phyloP scores from a whole-genome alignment of 73 alveolate species.

The Paramecium biaurelia region DNA sequence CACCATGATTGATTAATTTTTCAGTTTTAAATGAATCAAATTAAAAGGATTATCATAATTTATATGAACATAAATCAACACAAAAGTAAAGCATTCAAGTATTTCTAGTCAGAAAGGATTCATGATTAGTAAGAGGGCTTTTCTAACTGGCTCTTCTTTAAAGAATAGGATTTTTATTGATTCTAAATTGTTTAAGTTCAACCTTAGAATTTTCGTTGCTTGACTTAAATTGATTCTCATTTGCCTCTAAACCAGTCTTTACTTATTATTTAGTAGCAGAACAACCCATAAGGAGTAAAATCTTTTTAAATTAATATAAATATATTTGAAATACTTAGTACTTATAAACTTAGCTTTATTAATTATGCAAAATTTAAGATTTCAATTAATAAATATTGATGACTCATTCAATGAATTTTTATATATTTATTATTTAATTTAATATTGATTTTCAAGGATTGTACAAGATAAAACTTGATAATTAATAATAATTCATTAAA shows the following conservation, averaged over 20 bases:
- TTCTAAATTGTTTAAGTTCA: not conserved
- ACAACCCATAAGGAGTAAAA: not conserved
- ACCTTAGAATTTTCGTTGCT: not conserved
- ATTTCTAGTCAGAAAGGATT: not conserved
- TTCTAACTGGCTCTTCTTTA: conserved; percentile 2
- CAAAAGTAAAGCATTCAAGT: not conserved
- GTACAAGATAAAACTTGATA: too few relatives aligned
- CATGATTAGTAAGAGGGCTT: not conserved
- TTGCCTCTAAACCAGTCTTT: not conserved
- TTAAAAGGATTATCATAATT: not conserved
- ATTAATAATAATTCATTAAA: not conserved
- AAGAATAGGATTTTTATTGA: not conserved
- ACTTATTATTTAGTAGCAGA: not conserved
- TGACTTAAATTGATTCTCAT: not conserved
- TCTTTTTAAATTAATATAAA: not conserved
- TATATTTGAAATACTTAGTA: not conserved
- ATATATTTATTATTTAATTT: not conserved
- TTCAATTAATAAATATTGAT: not conserved
- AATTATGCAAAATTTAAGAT: not conserved
- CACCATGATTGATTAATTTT: not conserved
- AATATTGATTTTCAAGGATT: not conserved
- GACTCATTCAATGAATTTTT: not conserved
- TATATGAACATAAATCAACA: not conserved
- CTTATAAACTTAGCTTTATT: not conserved
- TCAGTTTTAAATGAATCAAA: not conserved